These are phyloP conservation scores for Fusarium abutilonis DNA, from an alignment of 2,329 filamentous ascomycete species.

Conservation along the genomic window DNA sequence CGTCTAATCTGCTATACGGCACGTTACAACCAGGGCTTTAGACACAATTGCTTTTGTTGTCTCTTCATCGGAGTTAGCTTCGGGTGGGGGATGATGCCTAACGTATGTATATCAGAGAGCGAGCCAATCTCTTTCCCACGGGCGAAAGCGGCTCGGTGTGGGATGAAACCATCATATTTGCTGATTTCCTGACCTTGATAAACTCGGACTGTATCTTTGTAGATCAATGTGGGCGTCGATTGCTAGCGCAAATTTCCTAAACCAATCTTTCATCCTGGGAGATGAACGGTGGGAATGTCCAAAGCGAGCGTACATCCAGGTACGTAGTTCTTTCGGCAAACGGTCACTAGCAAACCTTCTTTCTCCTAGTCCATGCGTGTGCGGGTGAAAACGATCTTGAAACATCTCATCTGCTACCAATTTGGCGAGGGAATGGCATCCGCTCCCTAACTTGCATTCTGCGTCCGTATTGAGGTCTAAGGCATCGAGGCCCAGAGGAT, in stretches of 20 bases:
- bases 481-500: neutral
- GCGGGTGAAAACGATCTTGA: neutral
- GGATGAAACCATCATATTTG: slow-evolving; percentile 21
- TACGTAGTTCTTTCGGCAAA: slow-evolving; percentile 18
- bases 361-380: slow-evolving; percentile 1
- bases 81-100: slow-evolving; percentile 12
- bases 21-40: slow-evolving; percentile 28
- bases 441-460: neutral
- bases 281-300: slow-evolving; percentile 17
- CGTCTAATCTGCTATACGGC: slow-evolving; percentile 9
- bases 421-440: neutral
- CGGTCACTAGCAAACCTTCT: slow-evolving; percentile 30
- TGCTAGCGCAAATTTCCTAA: slow-evolving; percentile 16
- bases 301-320: slow-evolving; percentile 3
- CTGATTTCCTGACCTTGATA: slow-evolving; percentile 1
- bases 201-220: slow-evolving; percentile 6
- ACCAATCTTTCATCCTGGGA: slow-evolving; percentile 18
- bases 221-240: slow-evolving; percentile 8
- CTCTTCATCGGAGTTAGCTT: slow-evolving; percentile 28
- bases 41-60: slow-evolving; percentile 38
- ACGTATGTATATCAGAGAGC: slow-evolving; percentile 1
- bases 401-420: neutral
- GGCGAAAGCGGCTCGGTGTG: slow-evolving; percentile 29
- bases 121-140: slow-evolving; percentile 13
- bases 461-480: neutral